Conservation (phyloP, 2,329 filamentous ascomycete species). For the Microdochium trichocladiopsis region DNA sequence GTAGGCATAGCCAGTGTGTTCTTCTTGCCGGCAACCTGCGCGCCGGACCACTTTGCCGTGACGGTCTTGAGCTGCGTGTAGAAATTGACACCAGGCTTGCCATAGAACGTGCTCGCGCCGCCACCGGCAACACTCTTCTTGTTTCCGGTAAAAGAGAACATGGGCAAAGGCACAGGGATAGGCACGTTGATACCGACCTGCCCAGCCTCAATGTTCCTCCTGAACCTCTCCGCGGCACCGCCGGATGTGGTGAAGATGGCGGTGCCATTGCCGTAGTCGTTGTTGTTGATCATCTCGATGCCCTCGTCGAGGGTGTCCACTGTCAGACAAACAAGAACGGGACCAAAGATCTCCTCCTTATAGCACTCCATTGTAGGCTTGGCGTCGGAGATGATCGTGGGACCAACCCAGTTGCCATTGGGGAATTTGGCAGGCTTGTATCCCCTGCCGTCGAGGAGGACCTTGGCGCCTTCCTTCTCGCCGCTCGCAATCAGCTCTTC, state of each 20-base stretch:
- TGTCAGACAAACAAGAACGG: slow-evolving; percentile 25
- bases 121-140: slow-evolving; percentile 64
- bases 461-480: slow-evolving; percentile 10
- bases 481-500: slow-evolving; percentile 12
- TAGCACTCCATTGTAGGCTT: slow-evolving; percentile 27
- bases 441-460: slow-evolving; percentile 13
- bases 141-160: slow-evolving; percentile 22
- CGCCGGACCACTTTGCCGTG: slow-evolving; percentile 26
- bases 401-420: slow-evolving; percentile 15
- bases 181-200: slow-evolving; percentile 17
- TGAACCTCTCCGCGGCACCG: slow-evolving; percentile 20
- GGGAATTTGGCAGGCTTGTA: slow-evolving; percentile 12
- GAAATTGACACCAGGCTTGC: slow-evolving; percentile 62
- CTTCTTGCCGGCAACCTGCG: background rate
- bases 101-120: slow-evolving; percentile 65
- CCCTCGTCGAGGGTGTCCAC: slow-evolving; percentile 25
- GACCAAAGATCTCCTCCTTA: slow-evolving; percentile 26
- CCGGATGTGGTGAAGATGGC: slow-evolving; percentile 25
- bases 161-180: slow-evolving; percentile 16
- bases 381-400: slow-evolving; percentile 25
- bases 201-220: slow-evolving; percentile 18
- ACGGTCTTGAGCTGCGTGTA: slow-evolving; percentile 72
- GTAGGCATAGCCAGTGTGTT: background rate
- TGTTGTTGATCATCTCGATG: slow-evolving; percentile 21
- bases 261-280: slow-evolving; percentile 25